Evolutionary conservation across 345 rosid genomes (phyloP), one percentile per base, ranked within the genome.

Genomic region (Kernera saxatilis): DNA sequence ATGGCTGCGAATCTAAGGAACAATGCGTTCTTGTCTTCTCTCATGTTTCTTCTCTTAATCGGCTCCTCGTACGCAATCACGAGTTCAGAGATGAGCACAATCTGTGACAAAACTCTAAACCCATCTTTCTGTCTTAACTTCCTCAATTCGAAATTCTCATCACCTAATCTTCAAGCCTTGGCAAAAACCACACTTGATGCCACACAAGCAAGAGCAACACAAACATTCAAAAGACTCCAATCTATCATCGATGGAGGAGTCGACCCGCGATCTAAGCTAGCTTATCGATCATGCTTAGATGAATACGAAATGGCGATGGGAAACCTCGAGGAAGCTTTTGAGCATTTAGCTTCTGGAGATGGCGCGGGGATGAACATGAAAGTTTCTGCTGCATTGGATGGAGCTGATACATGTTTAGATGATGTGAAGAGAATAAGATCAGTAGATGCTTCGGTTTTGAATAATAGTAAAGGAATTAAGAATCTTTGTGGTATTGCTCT

Each of bases 1-100:
- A 75, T 75, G 78, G 69, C 57, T 40, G 41, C 69, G 36, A 67
- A 61, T 68, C 68, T 18, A 33, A 68, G 57, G 64, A 68, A 68
- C 73, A 75, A 68, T 68, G 57, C 67, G n/a, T 59, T 75, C 78
- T 69, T 75, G 57, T 74, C 78, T 51, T 75, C 70, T 68, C 73
- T 75, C 14, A 68, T 68, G 64, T 35, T 68, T 27, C 64, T 75
- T 52, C 26, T 68, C 30, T 32, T 68, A n/a, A 75, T 68, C 10
- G 50, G 41, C 68, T 75, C 74, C 19, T 75, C 78, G 0, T 68
- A 61, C 57, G 78, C 78, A 52, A 75, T 75, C 40, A 51, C 64
- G 52, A 60, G 67, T 19, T 61, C 69, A 44, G 69, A 60, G 26
- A 68, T 67, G 60, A 68, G 53, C 56, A 2, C 49, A 53, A 75